These are phyloP conservation scores for Aspergillus sp. DNA, from an alignment of 2,329 filamentous ascomycete genomes.

Conservation along the genomic window DNA sequence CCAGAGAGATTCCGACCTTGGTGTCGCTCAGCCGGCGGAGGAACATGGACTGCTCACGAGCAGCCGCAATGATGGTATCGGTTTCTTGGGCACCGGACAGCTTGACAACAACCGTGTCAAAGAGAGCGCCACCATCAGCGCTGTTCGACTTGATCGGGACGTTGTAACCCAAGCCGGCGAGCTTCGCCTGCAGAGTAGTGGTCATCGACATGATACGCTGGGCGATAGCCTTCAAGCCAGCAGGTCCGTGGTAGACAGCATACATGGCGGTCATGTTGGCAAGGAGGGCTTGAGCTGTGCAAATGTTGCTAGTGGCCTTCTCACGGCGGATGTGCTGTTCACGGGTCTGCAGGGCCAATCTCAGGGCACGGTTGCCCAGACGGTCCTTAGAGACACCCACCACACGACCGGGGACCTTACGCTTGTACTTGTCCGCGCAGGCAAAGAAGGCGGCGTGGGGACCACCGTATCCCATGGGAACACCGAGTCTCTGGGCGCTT, in stretches of 20 bases:
- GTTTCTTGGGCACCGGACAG: slow-evolving; percentile 55
- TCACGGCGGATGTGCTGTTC: slow-evolving; percentile 96
- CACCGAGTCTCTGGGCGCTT: slow-evolving; percentile 86
- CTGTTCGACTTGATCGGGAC: slow-evolving; percentile 61
- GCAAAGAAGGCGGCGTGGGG: slow-evolving; percentile 98
- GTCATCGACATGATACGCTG: slow-evolving; percentile 73
- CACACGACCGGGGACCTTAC: slow-evolving; percentile 87
- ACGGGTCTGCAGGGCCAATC: slow-evolving; percentile 84
- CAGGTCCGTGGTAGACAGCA: slow-evolving; percentile 87
- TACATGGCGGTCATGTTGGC: slow-evolving; percentile 97
- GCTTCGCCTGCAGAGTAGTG: slow-evolving; percentile 66
- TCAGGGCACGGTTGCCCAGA: slow-evolving; percentile 75
- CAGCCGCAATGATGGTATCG: slow-evolving; percentile 54
- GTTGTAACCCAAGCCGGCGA: slow-evolving; percentile 64
- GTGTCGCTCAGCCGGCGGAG: slow-evolving; percentile 63
- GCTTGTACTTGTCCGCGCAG: slow-evolving; percentile 85
- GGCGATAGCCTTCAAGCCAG: slow-evolving; percentile 80
- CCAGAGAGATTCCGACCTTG: slow-evolving; percentile 72
- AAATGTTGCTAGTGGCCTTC: slow-evolving; percentile 97
- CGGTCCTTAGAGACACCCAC: slow-evolving; percentile 92
- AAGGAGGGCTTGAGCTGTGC: slow-evolving; percentile 88
- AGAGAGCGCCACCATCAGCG: slow-evolving; percentile 62
- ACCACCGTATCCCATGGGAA: slow-evolving; percentile 88
- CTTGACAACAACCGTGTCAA: slow-evolving; percentile 78
- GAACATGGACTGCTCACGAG: slow-evolving; percentile 58